A percentile compares a stretch with the other conserved stretches of the same genome.
Conservation (phyloP, 2,329 filamentous ascomycete species). For the Aspergillus novoparasiticus region DNA sequence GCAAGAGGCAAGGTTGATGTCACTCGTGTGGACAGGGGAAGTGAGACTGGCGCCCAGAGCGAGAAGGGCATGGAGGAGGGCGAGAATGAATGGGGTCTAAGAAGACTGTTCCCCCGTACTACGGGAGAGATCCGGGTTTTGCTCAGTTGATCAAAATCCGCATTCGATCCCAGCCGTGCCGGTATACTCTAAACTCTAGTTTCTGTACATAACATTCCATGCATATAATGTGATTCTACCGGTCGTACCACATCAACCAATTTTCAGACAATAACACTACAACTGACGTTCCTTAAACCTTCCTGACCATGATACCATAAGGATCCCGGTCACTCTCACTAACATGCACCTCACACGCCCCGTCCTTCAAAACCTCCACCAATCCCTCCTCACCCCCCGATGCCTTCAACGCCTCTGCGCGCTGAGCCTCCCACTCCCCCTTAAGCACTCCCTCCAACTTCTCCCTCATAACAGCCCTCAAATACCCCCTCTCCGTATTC, state of each 20-base stretch:
- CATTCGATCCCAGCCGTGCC: background rate
- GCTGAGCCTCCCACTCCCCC: constrained; percentile 55
- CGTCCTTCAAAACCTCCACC: constrained; percentile 54
- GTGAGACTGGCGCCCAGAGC: constrained; percentile 26
- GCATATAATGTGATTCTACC: background rate
- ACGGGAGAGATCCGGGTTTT: constrained; percentile 66
- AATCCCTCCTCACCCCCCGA: constrained; percentile 38
- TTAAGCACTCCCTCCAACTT: constrained; percentile 64
- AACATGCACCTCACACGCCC: constrained; percentile 66
- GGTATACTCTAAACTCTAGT: background rate
- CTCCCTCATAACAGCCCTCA: constrained; percentile 69
- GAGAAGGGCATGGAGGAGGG: constrained; percentile 34
- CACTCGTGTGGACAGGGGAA: constrained; percentile 26
- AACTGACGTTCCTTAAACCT: background rate
- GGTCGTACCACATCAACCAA: background rate
- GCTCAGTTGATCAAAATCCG: constrained; percentile 50
- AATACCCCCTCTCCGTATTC: constrained; percentile 85
- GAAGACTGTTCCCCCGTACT: constrained; percentile 64
- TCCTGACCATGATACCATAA: constrained; percentile 69
- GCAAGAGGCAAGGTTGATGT: constrained; percentile 39
- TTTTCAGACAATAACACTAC: background rate
- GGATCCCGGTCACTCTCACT: constrained; percentile 85
- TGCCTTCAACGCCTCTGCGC: constrained; percentile 44
- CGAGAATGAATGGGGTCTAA: constrained; percentile 43
- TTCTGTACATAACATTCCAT: background rate